These are phyloP conservation scores for Orbilia ellipsospora DNA, from an alignment of 2,329 filamentous ascomycete species.

Conservation along the genomic window DNA sequence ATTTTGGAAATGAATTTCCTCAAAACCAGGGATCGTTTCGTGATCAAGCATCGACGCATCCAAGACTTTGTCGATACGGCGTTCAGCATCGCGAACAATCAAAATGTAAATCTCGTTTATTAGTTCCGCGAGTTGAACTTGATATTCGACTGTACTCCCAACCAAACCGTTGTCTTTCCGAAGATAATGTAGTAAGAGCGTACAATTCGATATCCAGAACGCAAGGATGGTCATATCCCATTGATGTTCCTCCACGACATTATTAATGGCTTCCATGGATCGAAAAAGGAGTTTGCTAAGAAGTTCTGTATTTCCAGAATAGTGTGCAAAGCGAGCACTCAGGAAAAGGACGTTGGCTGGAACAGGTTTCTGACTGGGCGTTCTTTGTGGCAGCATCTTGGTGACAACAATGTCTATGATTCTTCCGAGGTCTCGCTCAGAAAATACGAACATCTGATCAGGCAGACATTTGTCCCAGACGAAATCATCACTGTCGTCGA, in stretches of 20 bases:
- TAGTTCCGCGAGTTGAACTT: constrained; percentile 90
- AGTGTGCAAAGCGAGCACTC: constrained; percentile 94
- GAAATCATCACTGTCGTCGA: constrained; percentile 92
- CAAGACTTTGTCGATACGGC: constrained; percentile 93
- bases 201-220: constrained; percentile 99
- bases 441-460: constrained; percentile 99
- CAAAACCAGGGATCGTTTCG: constrained; percentile 96
- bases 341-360: constrained; percentile 97
- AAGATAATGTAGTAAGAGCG: constrained; percentile 91
- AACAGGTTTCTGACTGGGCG: constrained; percentile 95
- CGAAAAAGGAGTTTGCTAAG: constrained; percentile 81
- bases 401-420: constrained; percentile 97
- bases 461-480: constrained; percentile 94
- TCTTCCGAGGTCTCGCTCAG: constrained; percentile 88
- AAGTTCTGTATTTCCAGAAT: constrained; percentile 88
- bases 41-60: constrained; percentile 95
- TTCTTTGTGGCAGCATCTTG: constrained; percentile 95
- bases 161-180: constrained; percentile 90
- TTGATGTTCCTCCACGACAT: constrained; percentile 92
- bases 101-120: constrained; percentile 99
- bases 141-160: constrained; percentile 84
- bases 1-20: constrained; percentile 96
- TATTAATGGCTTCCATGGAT: constrained; percentile 96
- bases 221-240: constrained; percentile 99
- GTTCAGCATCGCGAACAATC: constrained; percentile 94